phyloP scores from a whole-genome alignment of 768 basidiomycete genomes.

The Clavaria fumosa region DNA sequence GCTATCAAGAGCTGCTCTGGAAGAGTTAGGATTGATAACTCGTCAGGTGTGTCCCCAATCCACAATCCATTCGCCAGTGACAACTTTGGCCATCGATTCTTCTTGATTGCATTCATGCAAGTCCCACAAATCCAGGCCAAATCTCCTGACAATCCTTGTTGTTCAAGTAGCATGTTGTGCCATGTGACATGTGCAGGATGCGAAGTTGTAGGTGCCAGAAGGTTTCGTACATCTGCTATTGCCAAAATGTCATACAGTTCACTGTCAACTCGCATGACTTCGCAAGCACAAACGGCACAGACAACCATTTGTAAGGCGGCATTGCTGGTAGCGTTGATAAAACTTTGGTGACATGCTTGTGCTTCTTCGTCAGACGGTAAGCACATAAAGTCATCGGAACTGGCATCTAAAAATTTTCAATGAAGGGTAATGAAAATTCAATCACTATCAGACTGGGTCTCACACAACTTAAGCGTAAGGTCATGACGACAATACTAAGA shows the following conservation, averaged over 20 bases:
- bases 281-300: conserved; percentile 1
- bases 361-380: too few relatives aligned
- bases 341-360: too few relatives aligned
- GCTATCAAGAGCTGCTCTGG: conserved; percentile 19
- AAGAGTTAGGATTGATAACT: conserved; percentile 14
- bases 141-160: background rate
- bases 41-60: conserved; percentile 18
- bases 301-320: background rate
- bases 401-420: too few relatives aligned
- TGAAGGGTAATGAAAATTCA: too few relatives aligned
- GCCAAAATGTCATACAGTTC: background rate
- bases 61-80: conserved; percentile 21
- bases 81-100: background rate
- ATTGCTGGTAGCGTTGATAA: conserved; percentile 1
- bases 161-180: background rate
- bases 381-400: too few relatives aligned
- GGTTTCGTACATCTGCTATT: background rate
- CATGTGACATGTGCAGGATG: background rate
- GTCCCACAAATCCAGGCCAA: background rate
- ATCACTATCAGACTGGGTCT: too few relatives aligned
- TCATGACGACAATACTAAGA: too few relatives aligned
- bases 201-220: background rate
- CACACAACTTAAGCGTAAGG: too few relatives aligned
- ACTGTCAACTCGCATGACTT: background rate
- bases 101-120: background rate